Evolutionary conservation across 805 yeast genomes (phyloP), one percentile per base, ranked within the genome.

Genomic region (Cyberlindnera samutprakarnensis): DNA sequence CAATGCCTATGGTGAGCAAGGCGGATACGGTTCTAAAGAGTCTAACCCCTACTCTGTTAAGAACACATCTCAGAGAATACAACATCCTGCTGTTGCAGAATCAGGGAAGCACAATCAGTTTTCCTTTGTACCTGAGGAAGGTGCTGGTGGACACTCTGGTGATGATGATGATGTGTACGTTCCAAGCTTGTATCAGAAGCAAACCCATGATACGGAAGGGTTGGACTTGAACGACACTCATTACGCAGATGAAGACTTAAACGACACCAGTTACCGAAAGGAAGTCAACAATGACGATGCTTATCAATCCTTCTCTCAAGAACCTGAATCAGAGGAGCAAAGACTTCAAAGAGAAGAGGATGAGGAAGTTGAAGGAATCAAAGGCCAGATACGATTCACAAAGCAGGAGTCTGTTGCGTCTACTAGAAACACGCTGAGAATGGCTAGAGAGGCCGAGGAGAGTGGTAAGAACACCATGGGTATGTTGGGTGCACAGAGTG

Each of bases 401-500:
- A 88, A 90, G 55, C 90, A 84, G 47, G 92, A 86, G 47, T 79
- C 95, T 2, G 75, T 87, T 9, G 78, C 84, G 12, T 76, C 88
- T 24, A 82, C 96, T 0, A 72, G 94, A 50, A 86, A 86, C 47
- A 87, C 94, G 1, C 59, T 92, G 20, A 70, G 70, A 33, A 67
- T 75, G 63, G 80, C 85, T 3, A 70, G 72, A 36, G 79, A 78
- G 35, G 87, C 88, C 2, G 86, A 79, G 49, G 72, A 70, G 38
- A 66, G 79, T 6, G 90, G 86, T 23, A 64, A 78, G 41, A 88
- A 90, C 53, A 81, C 96, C 0, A 59, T 90, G 41, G 96, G 96
- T 18, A 75, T 85, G 75, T 68, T 92, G 30, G 98, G 98, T 17
- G 73, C 88, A n/a, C 97, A 92, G 57, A 77, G 92, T 36, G 96